These are phyloP conservation scores for Rhodotorula sp. DNA, from an alignment of 1,284 basidiomycete species.

Conservation along the genomic window DNA sequence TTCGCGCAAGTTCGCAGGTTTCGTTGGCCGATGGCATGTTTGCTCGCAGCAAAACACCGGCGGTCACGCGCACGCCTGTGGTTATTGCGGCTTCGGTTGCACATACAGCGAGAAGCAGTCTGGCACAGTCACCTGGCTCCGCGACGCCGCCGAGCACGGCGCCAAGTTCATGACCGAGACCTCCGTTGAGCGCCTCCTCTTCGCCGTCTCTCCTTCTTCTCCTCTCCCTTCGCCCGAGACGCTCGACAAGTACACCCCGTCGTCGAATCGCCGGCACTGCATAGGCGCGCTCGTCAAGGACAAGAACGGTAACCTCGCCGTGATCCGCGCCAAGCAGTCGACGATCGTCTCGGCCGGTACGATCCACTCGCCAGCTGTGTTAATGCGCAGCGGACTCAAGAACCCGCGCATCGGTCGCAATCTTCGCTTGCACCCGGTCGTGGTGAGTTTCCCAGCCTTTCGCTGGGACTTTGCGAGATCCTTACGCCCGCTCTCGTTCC, in stretches of 20 bases:
- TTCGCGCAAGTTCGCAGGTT: neutral
- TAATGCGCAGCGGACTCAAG: conserved; percentile 51
- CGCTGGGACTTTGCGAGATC: neutral
- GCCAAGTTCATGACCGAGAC: conserved; percentile 48
- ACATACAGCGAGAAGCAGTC: conserved; percentile 49
- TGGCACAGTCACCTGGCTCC: conserved; percentile 49
- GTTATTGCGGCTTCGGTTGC: conserved; percentile 52
- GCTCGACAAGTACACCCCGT: conserved; percentile 26
- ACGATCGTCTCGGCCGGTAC: conserved; percentile 52
- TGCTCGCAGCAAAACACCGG: conserved; percentile 52
- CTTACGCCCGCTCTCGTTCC: neutral
- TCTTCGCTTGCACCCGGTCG: conserved; percentile 53
- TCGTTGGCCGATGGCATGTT: no score
- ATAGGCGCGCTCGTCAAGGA: conserved; percentile 42
- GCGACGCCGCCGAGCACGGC: conserved; percentile 50
- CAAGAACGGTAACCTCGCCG: conserved; percentile 42
- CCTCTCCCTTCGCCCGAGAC: conserved; percentile 28
- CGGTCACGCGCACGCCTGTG: conserved; percentile 51
- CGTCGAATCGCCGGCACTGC: conserved; percentile 27
- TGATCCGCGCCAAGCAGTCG: conserved; percentile 48
- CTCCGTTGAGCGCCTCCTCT: conserved; percentile 50
- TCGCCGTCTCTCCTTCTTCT: conserved; percentile 33
- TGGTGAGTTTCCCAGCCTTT: neutral
- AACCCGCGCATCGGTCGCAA: conserved; percentile 54
- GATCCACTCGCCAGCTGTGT: conserved; percentile 53